phyloP scores from a whole-genome alignment of 2,329 filamentous ascomycete species.

The Penicillium rolfsii region DNA sequence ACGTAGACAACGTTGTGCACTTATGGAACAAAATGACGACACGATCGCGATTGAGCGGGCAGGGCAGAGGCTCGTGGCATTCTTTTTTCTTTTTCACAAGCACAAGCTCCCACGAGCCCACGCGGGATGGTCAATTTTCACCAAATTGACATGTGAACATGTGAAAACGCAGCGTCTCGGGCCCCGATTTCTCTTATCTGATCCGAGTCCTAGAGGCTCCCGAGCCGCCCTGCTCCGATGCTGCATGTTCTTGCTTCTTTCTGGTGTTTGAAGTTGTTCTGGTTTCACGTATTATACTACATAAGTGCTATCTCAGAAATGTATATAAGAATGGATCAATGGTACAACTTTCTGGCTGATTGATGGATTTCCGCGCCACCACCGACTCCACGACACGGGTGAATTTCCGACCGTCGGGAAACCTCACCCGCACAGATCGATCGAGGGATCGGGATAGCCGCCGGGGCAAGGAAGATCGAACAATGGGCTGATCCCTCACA shows the following conservation, averaged over 20 bases:
- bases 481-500: not conserved
- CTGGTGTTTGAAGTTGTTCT: not conserved
- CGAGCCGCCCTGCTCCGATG: constrained; percentile 18
- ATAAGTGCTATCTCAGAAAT: not conserved
- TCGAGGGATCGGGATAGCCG: not conserved
- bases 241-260: not conserved
- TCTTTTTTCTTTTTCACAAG: constrained; percentile 15
- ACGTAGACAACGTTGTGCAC: not conserved
- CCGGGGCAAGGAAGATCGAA: not conserved
- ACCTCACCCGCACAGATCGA: not conserved
- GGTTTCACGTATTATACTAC: constrained; percentile 3
- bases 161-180: constrained; percentile 19
- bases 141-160: constrained; percentile 20
- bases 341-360: not conserved
- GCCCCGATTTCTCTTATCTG: constrained; percentile 27
- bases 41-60: not conserved
- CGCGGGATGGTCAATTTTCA: not conserved
- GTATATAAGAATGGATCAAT: not conserved
- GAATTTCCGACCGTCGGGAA: not conserved
- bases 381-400: not conserved
- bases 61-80: constrained; percentile 1
- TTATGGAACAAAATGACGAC: not conserved
- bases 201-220: constrained; percentile 22
- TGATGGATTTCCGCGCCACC: not conserved
- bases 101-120: constrained; percentile 14